Conservation (phyloP, 176 grass and related monocot genomes). For the Zoysia japonica region DNA sequence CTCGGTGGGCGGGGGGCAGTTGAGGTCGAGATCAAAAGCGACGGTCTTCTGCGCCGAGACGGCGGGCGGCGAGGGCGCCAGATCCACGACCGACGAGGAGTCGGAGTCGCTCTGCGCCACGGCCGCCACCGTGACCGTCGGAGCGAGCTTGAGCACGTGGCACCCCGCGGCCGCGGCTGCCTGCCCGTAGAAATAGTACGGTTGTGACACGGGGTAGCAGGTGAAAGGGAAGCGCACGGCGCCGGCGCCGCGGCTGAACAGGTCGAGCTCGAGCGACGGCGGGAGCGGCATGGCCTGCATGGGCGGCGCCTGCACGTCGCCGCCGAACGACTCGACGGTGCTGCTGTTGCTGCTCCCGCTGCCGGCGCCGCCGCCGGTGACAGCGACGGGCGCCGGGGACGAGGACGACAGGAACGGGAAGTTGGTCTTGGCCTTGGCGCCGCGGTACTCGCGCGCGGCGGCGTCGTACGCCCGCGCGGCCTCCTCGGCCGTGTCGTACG, state of each 20-base stretch:
- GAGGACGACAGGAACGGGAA: constrained; percentile 48
- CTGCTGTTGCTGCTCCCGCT: constrained; percentile 82
- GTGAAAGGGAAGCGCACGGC: constrained; percentile 54
- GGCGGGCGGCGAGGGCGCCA: constrained; percentile 36
- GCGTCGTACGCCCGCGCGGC: constrained; percentile 78
- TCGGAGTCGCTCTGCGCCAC: constrained; percentile 73
- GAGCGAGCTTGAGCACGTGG: constrained; percentile 34
- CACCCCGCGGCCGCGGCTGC: constrained; percentile 6
- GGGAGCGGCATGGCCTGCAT: constrained; percentile 59
- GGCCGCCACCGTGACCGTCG: constrained; percentile 35
- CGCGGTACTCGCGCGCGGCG: constrained; percentile 83
- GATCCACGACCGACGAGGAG: constrained; percentile 73
- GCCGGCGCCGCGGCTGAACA: constrained; percentile 42
- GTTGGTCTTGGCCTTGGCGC: constrained; percentile 91
- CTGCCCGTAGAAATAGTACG: constrained; percentile 61
- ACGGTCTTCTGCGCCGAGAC: constrained; percentile 22
- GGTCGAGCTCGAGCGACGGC: constrained; percentile 45
- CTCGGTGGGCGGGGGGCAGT: constrained; percentile 55
- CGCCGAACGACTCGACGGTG: constrained; percentile 71
- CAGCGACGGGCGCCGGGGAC: neutral
- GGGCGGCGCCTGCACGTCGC: constrained; percentile 46
- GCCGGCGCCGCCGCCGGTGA: constrained; percentile 16
- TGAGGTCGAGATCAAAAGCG: constrained; percentile 77
- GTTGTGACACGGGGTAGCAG: constrained; percentile 41
- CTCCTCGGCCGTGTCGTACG: constrained; percentile 92